A percentile compares a stretch with the other conserved stretches of the same genome.
Conservation (phyloP, 2,329 filamentous ascomycete species). For the Aureobasidium sp. region DNA sequence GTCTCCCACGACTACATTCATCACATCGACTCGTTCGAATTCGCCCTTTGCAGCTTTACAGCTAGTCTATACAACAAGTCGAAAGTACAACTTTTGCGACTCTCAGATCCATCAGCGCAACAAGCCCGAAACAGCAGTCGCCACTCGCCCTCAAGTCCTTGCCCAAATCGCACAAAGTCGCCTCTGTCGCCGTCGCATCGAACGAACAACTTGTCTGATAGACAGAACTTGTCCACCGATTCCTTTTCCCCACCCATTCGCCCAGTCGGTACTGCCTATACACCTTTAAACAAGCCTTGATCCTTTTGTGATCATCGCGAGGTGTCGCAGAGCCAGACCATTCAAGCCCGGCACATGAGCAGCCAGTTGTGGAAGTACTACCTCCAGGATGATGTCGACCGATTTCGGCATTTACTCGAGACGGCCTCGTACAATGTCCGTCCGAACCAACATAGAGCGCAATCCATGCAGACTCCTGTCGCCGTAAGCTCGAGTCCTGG, state of each 20-base stretch:
- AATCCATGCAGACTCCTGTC: constrained; percentile 29
- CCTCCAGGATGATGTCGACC: constrained; percentile 97
- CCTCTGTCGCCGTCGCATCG: not conserved
- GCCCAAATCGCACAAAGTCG: not conserved
- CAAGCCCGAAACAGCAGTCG: constrained; percentile 7
- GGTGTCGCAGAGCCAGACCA: constrained; percentile 67
- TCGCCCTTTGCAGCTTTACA: not conserved
- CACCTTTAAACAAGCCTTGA: constrained; percentile 95
- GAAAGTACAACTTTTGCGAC: not conserved
- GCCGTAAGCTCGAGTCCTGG: constrained; percentile 47
- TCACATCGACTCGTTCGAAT: not conserved
- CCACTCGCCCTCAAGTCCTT: not conserved
- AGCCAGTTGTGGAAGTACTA: constrained; percentile 97
- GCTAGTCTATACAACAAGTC: not conserved
- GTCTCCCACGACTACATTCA: not conserved
- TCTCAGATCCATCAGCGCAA: not conserved
- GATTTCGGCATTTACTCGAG: constrained; percentile 89
- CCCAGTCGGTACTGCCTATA: constrained; percentile 54
- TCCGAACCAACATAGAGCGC: constrained; percentile 6
- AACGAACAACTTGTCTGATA: not conserved
- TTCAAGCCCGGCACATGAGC: constrained; percentile 77
- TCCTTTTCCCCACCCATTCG: not conserved
- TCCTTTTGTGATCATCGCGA: constrained; percentile 89
- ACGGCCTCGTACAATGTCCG: constrained; percentile 68
- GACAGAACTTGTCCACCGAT: not conserved